Base-by-base conservation (phyloP, 1,284 basidiomycete species). In the Albatrellus sp. region DNA sequence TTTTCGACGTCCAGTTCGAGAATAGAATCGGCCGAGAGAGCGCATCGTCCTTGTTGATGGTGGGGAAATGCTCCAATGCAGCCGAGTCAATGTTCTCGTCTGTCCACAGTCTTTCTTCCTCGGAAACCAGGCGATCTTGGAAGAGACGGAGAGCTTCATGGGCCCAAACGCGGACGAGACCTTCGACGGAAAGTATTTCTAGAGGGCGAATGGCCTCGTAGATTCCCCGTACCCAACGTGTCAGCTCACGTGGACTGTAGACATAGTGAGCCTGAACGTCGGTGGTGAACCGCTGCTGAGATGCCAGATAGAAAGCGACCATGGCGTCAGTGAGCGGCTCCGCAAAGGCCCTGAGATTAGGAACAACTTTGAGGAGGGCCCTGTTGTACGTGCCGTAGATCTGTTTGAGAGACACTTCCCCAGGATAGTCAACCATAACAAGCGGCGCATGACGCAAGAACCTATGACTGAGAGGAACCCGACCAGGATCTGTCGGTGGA, bases 351-450 rank as follows among this genome's bases (percentile, higher is more conserved):
- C 93, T 83, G 37, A 99, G 73, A 52, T 86, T 91, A 20, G 96
- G 96, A 6, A 96, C 73, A 46, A 97, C 91, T 64, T 98, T 99
- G 59, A 99, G 83, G 30, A 94, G 70, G 12, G 92, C 96, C 44
- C 96, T 83, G 58, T 90, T 93, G 67, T 98, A 98, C n/a, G 94
- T 98, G 14, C 92, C 90, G 63, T 98, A 99, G 54, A 99, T 98
- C 60, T 98, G 97, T 57, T 93, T 96, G 59, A 99, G 73, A 8
- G 96, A 98, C 11, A 93, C 70, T 62, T 96, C 90, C 47, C 94
- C 96, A 8, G 96, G 96, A 62, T 99, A 98, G 61, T 98, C 96
- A 46, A 99, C 96, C 94, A 98, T 98, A 59, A 99, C 79, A n/a
- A 99, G 72, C 0, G 96, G 96, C 0, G 94, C 93, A 63, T 99